A percentile compares a stretch with the other conserved stretches of the same genome.
These are phyloP conservation scores for Aegilops sharonensis DNA, from an alignment of 176 grass and related monocot species.

Conservation along the genomic window DNA sequence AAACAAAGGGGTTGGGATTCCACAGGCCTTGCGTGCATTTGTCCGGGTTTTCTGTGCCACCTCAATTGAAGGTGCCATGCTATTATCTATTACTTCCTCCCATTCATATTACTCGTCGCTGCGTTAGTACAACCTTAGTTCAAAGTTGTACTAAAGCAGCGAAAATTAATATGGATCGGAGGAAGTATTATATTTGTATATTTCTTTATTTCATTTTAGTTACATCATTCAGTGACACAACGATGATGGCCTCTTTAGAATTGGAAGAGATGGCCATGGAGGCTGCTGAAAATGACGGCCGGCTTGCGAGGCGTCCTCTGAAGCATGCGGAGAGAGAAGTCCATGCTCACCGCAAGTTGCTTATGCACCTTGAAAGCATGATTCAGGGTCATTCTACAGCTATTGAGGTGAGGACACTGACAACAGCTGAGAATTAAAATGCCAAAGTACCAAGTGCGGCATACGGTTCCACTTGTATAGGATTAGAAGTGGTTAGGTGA, in stretches of 20 bases:
- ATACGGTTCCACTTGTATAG: neutral
- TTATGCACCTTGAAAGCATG: constrained; percentile 38
- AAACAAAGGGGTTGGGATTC: constrained; percentile 53
- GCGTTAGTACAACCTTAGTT: too few species aligned
- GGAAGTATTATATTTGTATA: neutral
- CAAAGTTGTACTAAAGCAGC: too few species aligned
- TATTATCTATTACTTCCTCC: neutral
- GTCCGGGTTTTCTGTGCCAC: constrained; percentile 55
- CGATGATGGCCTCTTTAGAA: constrained; percentile 37
- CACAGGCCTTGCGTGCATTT: constrained; percentile 73
- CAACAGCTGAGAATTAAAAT: neutral
- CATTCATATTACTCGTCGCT: too few species aligned
- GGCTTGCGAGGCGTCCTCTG: constrained; percentile 65
- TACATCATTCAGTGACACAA: constrained; percentile 29
- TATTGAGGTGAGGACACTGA: constrained; percentile 47
- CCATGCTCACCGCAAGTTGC: constrained; percentile 58
- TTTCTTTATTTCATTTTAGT: neutral
- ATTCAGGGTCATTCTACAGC: constrained; percentile 49
- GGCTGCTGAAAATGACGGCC: constrained; percentile 63
- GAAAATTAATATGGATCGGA: too few species aligned
- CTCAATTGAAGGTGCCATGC: constrained; percentile 59
- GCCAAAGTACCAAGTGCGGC: neutral
- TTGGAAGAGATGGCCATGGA: constrained; percentile 54
- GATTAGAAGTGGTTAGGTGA: neutral
- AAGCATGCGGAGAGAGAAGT: constrained; percentile 58